Evolutionary conservation across 2,329 filamentous ascomycete genomes (phyloP), one percentile per base, ranked within the genome.

Genomic region (Aspergillus ibericus): DNA sequence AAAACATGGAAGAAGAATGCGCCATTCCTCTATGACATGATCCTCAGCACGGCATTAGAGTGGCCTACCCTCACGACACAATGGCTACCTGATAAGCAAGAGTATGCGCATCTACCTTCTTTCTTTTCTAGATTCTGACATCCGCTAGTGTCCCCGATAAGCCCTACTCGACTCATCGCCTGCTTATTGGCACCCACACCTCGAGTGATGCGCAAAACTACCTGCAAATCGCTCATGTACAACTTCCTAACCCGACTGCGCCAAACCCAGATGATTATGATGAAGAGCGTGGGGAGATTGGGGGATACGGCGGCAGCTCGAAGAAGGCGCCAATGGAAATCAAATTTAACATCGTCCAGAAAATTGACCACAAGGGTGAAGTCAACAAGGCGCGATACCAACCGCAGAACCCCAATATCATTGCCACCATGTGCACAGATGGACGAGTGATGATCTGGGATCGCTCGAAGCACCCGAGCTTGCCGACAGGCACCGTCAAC

Each of bases 1-100:
- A 99, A 99, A 77, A 97, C 93, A 66, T 99, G 95, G 95, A 99
- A 99, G 84, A 99, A 99, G 83, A 99, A 99, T 78, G 92, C 91
- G 65, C 93, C 95, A 3, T 98, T 98, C 73, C 89, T 99, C 68
- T 99, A 99, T 77, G 95, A 99, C 75, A 91, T 97, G 87, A 95
- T 99, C 65, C 83, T 98, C 63, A 93, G 92, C 70, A 96, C 92
- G 64, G 96, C 96, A 40, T 82, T 99, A 58, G 93, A 96, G 72
- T 99, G 95, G 95, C 95, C 95, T 13, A 97, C 95, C 3, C 85
- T 99, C 62, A 98, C 95, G 25, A 93, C 93, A 2, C 95, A 99
- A 80, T 99, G 96, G 96, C 90, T 99, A 68, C 95, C 96, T 20
- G 95, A 99, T 75, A 90, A 93, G 68, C 92, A 93, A 82, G 87